Evolutionary conservation across 345 rosid genomes (phyloP).

Genomic region (Capsella bursapastoris): DNA sequence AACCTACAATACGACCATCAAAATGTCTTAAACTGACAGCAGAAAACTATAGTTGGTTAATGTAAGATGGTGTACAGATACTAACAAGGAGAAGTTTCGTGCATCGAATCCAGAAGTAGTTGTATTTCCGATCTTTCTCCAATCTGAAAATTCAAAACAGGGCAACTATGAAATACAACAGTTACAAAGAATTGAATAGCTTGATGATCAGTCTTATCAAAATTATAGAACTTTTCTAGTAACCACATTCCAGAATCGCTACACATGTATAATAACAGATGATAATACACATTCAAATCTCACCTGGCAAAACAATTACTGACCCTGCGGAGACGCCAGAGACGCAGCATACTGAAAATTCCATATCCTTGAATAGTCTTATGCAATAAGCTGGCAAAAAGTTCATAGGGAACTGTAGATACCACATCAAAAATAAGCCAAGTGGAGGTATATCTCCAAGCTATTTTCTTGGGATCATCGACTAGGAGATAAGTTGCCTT

Average conservation of each 20-base stretch:
- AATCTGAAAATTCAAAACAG: conserved; percentile 48
- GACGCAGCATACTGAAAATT: conserved; percentile 75
- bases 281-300: neutral
- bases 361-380: conserved; percentile 59
- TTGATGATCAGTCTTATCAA: neutral
- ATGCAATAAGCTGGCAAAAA: conserved; percentile 53
- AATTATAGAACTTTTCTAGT: neutral
- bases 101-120: conserved; percentile 69
- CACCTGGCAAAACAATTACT: conserved; percentile 66
- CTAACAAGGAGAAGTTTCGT: conserved; percentile 72
- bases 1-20: conserved; percentile 53
- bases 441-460: conserved; percentile 48
- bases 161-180: neutral
- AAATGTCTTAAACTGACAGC: neutral
- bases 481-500: conserved; percentile 65
- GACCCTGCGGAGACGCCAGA: conserved; percentile 93
- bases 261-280: neutral
- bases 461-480: conserved; percentile 63
- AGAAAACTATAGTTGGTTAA: neutral
- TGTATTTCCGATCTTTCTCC: conserved; percentile 77
- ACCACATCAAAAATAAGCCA: conserved; percentile 72
- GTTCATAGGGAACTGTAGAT: conserved; percentile 71
- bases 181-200: conserved; percentile 1
- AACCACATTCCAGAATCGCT: neutral
- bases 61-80: conserved; percentile 17